Conservation (phyloP, 2,329 filamentous ascomycete species). For the Sporothrix variecibatus region DNA sequence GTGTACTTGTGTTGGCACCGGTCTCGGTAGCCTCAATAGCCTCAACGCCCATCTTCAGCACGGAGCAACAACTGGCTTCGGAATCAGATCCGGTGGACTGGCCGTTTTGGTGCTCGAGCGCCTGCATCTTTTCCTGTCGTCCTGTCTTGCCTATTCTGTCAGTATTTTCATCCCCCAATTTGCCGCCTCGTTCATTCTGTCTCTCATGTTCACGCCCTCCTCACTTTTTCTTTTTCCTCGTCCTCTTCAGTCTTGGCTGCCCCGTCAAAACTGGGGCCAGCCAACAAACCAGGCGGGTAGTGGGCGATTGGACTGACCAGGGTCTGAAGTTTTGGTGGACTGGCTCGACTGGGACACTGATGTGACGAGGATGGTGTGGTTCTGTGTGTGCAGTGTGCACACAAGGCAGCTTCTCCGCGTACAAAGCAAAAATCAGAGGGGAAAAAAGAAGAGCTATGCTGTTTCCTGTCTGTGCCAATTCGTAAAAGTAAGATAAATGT, state of each 20-base stretch:
- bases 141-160: neutral
- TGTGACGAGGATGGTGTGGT: neutral
- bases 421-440: too few species aligned
- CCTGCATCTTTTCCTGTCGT: neutral
- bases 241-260: neutral
- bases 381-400: neutral
- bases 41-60: constrained; percentile 18
- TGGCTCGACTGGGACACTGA: neutral
- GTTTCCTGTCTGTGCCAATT: neutral
- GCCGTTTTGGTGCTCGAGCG: constrained; percentile 6
- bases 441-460: too few species aligned
- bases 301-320: constrained; percentile 2
- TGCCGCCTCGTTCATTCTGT: neutral
- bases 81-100: neutral
- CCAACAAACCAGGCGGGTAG: neutral
- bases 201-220: neutral
- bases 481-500: neutral
- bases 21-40: neutral
- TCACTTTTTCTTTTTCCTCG: neutral
- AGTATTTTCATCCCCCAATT: too few species aligned
- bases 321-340: neutral
- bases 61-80: constrained; percentile 5
- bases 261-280: neutral
- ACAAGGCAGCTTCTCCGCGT: neutral
- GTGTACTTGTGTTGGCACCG: neutral